Evolutionary conservation across 352 stramenopile species (phyloP).

Genomic region (Pythium sukuiense): DNA sequence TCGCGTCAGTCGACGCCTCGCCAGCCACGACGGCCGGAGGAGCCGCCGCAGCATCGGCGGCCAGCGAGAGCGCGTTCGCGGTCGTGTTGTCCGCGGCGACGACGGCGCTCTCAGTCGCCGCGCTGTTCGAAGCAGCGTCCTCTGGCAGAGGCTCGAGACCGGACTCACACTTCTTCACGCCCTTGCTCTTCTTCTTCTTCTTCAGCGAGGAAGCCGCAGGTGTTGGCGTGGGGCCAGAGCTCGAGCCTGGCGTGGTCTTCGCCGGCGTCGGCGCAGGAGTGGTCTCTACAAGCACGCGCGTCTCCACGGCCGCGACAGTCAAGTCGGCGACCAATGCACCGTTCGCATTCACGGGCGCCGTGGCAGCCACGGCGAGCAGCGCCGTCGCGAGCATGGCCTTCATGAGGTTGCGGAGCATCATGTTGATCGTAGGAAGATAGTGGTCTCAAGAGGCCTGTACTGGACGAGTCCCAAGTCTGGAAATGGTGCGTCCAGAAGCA

Average conservation of each 20-base stretch:
- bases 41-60: conserved; percentile 5
- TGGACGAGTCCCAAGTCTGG: conserved; percentile 11
- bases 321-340: neutral
- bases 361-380: conserved; percentile 8
- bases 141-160: conserved; percentile 14
- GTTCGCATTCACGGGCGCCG: conserved; percentile 2
- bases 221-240: too few species aligned
- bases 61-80: neutral
- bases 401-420: conserved; percentile 10
- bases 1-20: neutral
- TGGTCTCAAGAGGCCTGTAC: neutral
- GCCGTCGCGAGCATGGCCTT: conserved; percentile 14
- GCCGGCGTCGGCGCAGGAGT: neutral
- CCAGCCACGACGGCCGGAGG: neutral
- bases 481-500: conserved; percentile 6
- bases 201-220: neutral
- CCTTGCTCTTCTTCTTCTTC: conserved; percentile 20
- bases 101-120: neutral
- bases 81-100: neutral
- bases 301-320: neutral
- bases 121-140: neutral
- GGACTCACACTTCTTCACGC: conserved; percentile 15
- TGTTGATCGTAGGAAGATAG: neutral
- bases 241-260: conserved; percentile 1
- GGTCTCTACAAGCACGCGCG: too few species aligned